A percentile compares a stretch with the other conserved stretches of the same genome.
phyloP scores from a whole-genome alignment of 2,329 filamentous ascomycete species.

The Geosmithia morbida region DNA sequence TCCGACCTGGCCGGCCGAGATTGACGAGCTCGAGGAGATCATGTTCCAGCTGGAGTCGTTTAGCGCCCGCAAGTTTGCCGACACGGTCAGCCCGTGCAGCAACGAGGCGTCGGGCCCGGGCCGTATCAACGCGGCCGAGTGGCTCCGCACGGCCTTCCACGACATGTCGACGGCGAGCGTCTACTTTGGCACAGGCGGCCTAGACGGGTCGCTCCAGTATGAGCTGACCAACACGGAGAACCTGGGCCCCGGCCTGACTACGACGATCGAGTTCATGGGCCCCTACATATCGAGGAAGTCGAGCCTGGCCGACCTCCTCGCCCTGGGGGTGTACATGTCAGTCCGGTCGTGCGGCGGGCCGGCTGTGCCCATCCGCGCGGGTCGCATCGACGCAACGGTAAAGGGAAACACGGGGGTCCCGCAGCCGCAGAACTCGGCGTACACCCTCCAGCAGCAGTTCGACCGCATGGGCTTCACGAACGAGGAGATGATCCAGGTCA shows the following conservation, averaged over 20 bases:
- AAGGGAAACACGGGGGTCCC: constrained; percentile 36
- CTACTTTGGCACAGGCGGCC: constrained; percentile 31
- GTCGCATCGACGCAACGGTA: constrained; percentile 36
- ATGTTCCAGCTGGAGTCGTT: constrained; percentile 45
- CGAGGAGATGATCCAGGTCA: constrained; percentile 44
- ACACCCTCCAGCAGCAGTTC: constrained; percentile 40
- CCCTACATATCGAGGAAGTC: constrained; percentile 35
- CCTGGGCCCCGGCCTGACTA: constrained; percentile 36
- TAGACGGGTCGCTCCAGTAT: constrained; percentile 46
- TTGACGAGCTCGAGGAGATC: constrained; percentile 42
- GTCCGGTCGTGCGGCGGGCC: constrained; percentile 46
- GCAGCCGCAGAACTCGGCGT: constrained; percentile 37
- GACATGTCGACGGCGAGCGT: constrained; percentile 43
- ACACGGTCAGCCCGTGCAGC: constrained; percentile 40
- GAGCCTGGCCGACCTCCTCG: constrained; percentile 42
- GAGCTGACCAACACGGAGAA: constrained; percentile 42
- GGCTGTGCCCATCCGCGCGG: constrained; percentile 34
- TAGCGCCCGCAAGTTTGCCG: constrained; percentile 37
- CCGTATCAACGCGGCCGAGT: constrained; percentile 44
- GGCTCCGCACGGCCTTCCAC: constrained; percentile 46
- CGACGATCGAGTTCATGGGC: constrained; percentile 37
- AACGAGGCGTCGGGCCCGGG: constrained; percentile 37
- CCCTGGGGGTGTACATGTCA: constrained; percentile 41
- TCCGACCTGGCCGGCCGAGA: constrained; percentile 44
- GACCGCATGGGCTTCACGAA: constrained; percentile 39